These are phyloP conservation scores for Pharus latifolius DNA, from an alignment of 176 grass and related monocot species.

Conservation along the genomic window DNA sequence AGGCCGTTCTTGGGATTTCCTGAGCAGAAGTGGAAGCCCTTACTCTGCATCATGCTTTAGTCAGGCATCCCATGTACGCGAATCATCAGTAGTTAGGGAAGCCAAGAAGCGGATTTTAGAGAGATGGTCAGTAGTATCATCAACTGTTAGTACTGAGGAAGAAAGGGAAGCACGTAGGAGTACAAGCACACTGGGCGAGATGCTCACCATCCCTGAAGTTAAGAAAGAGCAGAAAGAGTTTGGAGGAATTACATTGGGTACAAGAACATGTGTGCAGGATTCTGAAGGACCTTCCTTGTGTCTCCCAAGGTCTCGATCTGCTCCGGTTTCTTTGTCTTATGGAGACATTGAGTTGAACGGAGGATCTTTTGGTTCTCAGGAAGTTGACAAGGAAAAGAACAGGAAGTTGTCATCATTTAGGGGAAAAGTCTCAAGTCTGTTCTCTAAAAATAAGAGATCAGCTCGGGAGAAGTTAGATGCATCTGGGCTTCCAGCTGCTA, in stretches of 20 bases:
- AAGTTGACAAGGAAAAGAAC: conserved; percentile 44
- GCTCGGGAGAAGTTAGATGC: conserved; percentile 13
- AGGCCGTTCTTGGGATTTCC: conserved; percentile 65
- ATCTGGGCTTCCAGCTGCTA: background rate
- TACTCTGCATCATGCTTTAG: conserved; percentile 58
- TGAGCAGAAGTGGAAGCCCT: conserved; percentile 59
- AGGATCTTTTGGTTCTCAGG: conserved; percentile 7
- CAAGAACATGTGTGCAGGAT: conserved; percentile 17
- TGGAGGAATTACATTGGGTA: conserved; percentile 7
- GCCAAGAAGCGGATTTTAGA: conserved; percentile 81
- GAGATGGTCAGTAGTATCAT: conserved; percentile 72
- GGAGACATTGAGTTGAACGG: conserved; percentile 21
- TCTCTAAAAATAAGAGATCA: conserved; percentile 67
- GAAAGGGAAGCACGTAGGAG: conserved; percentile 41
- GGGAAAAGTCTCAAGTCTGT: conserved; percentile 70
- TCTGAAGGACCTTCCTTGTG: conserved; percentile 17
- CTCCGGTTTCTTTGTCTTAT: conserved; percentile 51
- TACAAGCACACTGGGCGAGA: conserved; percentile 71
- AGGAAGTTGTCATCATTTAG: conserved; percentile 59
- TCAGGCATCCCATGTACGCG: conserved; percentile 34
- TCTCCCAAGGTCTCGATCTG: conserved; percentile 64
- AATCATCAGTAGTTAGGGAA: conserved; percentile 64
- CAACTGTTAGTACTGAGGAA: conserved; percentile 32
- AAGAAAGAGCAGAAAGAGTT: conserved; percentile 41
- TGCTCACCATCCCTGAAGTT: conserved; percentile 64